A percentile compares a stretch with the other conserved stretches of the same genome.
Evolutionary conservation across 345 rosid genomes (phyloP).

Genomic region (Salix viminalis): DNA sequence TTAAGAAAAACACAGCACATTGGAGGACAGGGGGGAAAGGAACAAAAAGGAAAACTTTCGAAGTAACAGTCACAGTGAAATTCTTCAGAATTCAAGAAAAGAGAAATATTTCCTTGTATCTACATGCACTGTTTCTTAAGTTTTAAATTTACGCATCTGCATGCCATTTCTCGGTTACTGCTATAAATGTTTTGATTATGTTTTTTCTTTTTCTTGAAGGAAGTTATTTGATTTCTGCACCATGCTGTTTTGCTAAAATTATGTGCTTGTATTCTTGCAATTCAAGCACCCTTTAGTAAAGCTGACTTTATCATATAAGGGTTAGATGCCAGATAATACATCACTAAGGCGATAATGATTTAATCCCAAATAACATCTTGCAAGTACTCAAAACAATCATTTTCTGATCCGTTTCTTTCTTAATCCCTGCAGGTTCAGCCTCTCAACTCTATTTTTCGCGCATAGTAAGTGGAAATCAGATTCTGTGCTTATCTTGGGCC

Average conservation of each 20-base stretch:
- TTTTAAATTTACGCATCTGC: not conserved
- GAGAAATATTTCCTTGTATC: not conserved
- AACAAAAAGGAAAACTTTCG: too few relatives aligned
- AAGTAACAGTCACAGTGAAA: not conserved
- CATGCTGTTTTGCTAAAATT: not conserved
- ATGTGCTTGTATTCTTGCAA: not conserved
- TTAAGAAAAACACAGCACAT: too few relatives aligned
- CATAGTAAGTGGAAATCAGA: constrained; percentile 57
- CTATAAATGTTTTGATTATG: not conserved
- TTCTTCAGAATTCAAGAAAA: not conserved
- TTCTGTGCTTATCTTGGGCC: not conserved
- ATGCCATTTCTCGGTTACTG: not conserved
- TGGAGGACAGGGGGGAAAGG: too few relatives aligned
- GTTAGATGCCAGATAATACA: not conserved
- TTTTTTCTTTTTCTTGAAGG: not conserved
- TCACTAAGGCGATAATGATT: not conserved
- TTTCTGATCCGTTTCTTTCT: constrained; percentile 32
- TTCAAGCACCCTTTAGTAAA: not conserved
- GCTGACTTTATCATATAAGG: not conserved
- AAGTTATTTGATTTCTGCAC: not conserved
- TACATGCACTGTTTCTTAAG: not conserved
- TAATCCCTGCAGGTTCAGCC: constrained; percentile 81
- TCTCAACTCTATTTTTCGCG: constrained; percentile 87
- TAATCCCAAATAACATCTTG: constrained; percentile 3
- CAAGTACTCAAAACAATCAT: not conserved